Conservation (phyloP, 1,284 basidiomycete genomes). For the Leccinum solheimii region DNA sequence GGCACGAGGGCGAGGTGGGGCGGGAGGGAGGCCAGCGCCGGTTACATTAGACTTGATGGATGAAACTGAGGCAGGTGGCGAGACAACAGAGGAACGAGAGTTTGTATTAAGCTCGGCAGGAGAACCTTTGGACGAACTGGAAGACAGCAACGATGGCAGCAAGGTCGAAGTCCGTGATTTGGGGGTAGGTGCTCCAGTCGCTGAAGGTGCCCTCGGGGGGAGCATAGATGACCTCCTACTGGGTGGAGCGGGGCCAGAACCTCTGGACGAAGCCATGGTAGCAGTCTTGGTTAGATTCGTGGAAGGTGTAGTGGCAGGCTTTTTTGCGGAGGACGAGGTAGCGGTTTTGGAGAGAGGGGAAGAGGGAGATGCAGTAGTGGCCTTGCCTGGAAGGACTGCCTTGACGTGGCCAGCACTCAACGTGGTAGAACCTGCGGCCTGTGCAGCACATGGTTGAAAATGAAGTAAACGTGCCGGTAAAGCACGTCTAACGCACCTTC, state of each 20-base stretch:
- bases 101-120: constrained; percentile 39
- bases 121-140: constrained; percentile 37
- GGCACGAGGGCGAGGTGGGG: constrained; percentile 49
- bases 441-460: constrained; percentile 30
- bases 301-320: constrained; percentile 45
- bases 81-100: constrained; percentile 49
- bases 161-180: constrained; percentile 37
- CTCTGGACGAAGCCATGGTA: constrained; percentile 41
- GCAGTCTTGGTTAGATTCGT: constrained; percentile 42
- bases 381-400: constrained; percentile 46
- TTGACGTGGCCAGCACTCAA: constrained; percentile 62
- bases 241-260: constrained; percentile 36
- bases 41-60: constrained; percentile 37
- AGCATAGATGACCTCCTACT: constrained; percentile 51
- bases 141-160: constrained; percentile 37
- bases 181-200: constrained; percentile 27
- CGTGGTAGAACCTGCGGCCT: constrained; percentile 70
- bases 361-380: constrained; percentile 36
- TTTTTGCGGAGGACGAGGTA: constrained; percentile 47
- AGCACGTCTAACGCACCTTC: constrained; percentile 51
- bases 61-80: constrained; percentile 47
- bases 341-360: constrained; percentile 39
- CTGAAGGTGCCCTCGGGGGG: constrained; percentile 38
- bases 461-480: constrained; percentile 24
- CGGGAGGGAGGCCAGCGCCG: constrained; percentile 14